A percentile compares a stretch with the other conserved stretches of the same genome.
Evolutionary conservation across 257 asterid species (phyloP).

Genomic region (Solanum pennellii): DNA sequence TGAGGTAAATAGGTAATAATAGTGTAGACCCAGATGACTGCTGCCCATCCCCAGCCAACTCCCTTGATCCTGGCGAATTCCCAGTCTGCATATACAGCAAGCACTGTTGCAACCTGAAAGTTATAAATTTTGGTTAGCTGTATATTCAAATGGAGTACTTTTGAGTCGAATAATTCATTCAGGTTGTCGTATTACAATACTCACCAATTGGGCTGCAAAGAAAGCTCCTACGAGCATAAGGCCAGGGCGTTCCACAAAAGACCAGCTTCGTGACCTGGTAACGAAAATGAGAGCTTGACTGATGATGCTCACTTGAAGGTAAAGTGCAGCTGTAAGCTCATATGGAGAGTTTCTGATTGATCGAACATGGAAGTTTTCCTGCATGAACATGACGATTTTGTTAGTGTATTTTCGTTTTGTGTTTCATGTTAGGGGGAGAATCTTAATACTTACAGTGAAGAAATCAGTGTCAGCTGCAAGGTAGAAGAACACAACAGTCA

Average conservation of each 20-base stretch:
- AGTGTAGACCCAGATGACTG: constrained; percentile 67
- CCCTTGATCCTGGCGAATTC: constrained; percentile 64
- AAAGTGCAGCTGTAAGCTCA: constrained; percentile 71
- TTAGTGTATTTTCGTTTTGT: neutral
- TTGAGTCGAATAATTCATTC: neutral
- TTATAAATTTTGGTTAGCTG: neutral
- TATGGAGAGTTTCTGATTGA: constrained; percentile 31
- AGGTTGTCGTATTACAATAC: neutral
- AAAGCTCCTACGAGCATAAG: constrained; percentile 54
- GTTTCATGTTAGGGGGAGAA: neutral
- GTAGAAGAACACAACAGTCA: constrained; percentile 72
- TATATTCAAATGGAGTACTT: neutral
- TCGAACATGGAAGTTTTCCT: constrained; percentile 39
- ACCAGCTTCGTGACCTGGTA: constrained; percentile 83
- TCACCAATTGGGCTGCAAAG: constrained; percentile 63
- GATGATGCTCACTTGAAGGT: constrained; percentile 93
- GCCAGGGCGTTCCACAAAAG: constrained; percentile 75
- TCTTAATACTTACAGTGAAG: constrained; percentile 34
- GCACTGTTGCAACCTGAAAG: constrained; percentile 46
- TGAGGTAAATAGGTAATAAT: constrained; percentile 67
- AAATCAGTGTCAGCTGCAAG: constrained; percentile 60
- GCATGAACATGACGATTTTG: neutral
- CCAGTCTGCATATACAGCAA: constrained; percentile 73
- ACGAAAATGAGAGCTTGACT: constrained; percentile 91
- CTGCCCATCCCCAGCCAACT: constrained; percentile 91